Base-by-base conservation (phyloP, 768 basidiomycete species). In the Lentinula sp. region DNA sequence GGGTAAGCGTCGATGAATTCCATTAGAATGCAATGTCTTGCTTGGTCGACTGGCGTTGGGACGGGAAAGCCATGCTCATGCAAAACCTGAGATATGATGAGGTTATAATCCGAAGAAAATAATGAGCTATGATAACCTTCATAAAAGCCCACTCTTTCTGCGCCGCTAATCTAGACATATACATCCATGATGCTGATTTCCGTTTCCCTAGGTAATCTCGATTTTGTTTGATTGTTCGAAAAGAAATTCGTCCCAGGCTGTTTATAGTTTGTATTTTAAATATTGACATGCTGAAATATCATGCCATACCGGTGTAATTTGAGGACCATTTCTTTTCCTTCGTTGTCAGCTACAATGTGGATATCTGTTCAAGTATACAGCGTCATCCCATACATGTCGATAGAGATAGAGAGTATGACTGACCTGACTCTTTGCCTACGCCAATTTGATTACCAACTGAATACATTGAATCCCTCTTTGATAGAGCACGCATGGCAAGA, bases 81-180 rank as follows among this genome's bases (percentile, higher is more conserved):
- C 18, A 99, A 79, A 32, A 97, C 88, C 96, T 98, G 66, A 57
- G n/a, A 43, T 46, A 45, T 45, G 57, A 23, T 57, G 51, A 62
- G 51, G 41, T 48, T 20, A 41, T 23, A 16, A 18, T 53, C 12
- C 51, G 37, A 42, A 18, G 37, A 42, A 54, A 46, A 55, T 4
- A 41, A 28, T n/a, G 42, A 56, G 13, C 54, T 43, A 36, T 5
- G 60, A 65, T 32, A 52, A 93, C 96, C 81, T 97, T 98, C 93
- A 99, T 96, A 73, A 98, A 99, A 1, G 93, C 93, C 84, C 88
- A 99, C 71, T 99, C 97, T 70, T 98, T 98, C 76, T 96, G 90
- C 8, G 97, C 97, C 16, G 95, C 90, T 50, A 99, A 75, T 20
- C 97, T 84, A 20, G 93, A 95, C 92, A 99, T 93, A 75, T 98